Base-by-base conservation (phyloP, 2,329 filamentous ascomycete genomes). In the Colletotrichum limetticola region DNA sequence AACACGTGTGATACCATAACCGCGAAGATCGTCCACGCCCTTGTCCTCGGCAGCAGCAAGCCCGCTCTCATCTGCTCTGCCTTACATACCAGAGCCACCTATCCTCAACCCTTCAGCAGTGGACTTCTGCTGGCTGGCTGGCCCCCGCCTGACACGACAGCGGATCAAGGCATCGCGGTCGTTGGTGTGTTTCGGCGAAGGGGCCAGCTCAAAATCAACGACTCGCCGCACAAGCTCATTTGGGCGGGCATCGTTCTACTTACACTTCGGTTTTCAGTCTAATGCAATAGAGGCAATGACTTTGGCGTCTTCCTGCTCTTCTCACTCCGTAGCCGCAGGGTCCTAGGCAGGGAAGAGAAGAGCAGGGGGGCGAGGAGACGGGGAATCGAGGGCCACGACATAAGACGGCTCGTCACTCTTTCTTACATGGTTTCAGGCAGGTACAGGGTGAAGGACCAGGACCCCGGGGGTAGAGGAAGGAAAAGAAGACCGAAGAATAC, bases 201-300 rank as follows among this genome's bases (percentile, higher is more conserved):
- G 14, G 26, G 49, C 32, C 28, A 68, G 59, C 59, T 42, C 66
- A 69, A 59, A 69, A 42, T 22, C 26, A 28, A 72, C 70, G 42
- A 62, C 52, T 55, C 56, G 37, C 26, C 53, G 53, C 62, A 35
- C 12, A n/a, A 9, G 42, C 42, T 9, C 42, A 9, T 16, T 3
- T 46, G 19, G 14, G 16, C 7, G 19, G 19, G 66, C 59, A 28
- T 32, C 52, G n/a, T n/a, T 11, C 24, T 32, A 32, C 35, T 57
- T 28, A 32, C 42, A 28, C 22, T 12, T 63, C 12, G 19, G 11
- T 30, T 16, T 64, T 1, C 35, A 53, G 28, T 30, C 24, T 28
- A 5, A 55, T 60, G 52, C 66, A 64, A 46, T n/a, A n/a, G 7
- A 22, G 24, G 42, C 65, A 42, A 42, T 58, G 64, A 53, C 35